Base-by-base conservation (phyloP, 2,329 filamentous ascomycete species). In the Fusarium sp. region DNA sequence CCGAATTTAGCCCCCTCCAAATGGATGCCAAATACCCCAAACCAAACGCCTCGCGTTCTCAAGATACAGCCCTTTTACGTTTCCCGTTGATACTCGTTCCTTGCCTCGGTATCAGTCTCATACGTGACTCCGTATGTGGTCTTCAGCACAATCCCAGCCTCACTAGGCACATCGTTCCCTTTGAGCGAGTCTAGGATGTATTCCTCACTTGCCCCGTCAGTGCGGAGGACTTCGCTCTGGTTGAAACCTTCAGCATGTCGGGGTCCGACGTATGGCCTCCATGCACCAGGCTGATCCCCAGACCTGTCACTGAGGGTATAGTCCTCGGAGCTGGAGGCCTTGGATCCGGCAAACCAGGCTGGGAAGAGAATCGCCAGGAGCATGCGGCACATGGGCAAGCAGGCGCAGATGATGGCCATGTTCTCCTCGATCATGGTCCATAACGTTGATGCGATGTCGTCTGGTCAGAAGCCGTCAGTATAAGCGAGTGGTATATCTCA, bases 401-500 rank as follows among this genome's bases (percentile, higher is more conserved):
- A 84, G 15, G 82, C 81, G 68, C 82, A 84, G 66, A 84, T 82
- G 45, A 84, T 83, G 63, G 81, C 82, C 25, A 84, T 73, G 50
- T 84, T 84, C 56, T 82, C 78, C 64, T 84, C 83, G 35, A 84
- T 81, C 52, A 84, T 82, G 7, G 82, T 84, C 82, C 82, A 84
- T 6, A 84, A 76, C 0, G 82, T 83, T 2, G 82, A 84, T 6
- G 72, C 77, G 65, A 84, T 81, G 20, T 83, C 79, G 20, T 81
- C 83, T 77, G 65, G 43, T 4, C 64, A 8, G 4, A 9, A 4
- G 9, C 22, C 72, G 52, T 30, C 25, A 40, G 17, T 17, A 40
- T 22, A 14, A 14, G 32, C 1, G 14, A 20, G 8, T 6, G 35
- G 11, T 37, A 15, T 35, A 62, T 38, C 2, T 11, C 25, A 52